These are phyloP conservation scores for Candida parachauliodes DNA, from an alignment of 805 yeast species.

Conservation along the genomic window DNA sequence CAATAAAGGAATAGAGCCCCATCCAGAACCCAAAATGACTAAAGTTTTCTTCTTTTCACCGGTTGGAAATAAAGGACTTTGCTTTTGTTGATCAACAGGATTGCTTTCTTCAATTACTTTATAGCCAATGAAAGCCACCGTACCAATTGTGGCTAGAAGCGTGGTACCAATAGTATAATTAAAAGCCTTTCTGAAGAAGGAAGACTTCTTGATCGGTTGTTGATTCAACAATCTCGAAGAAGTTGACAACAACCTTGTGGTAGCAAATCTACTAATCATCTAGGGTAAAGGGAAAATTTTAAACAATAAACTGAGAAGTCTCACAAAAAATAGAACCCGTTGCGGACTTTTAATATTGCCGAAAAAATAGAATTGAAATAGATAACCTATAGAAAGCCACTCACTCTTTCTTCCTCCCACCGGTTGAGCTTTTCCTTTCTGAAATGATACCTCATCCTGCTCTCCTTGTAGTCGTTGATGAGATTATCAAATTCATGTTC, in stretches of 20 bases:
- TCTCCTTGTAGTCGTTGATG: conserved; percentile 18
- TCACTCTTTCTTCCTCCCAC: conserved; percentile 43
- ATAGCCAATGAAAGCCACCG: conserved; percentile 48
- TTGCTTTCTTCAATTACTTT: conserved; percentile 58
- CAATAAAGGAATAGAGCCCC: conserved; percentile 89
- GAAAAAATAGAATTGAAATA: neutral
- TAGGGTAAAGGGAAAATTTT: no score
- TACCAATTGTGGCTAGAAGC: conserved; percentile 50
- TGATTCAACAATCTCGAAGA: conserved; percentile 9
- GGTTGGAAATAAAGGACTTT: conserved; percentile 49
- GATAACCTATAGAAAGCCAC: conserved; percentile 24
- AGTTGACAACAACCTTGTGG: conserved; percentile 12
- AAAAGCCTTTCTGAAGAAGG: conserved; percentile 41
- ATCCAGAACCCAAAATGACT: conserved; percentile 84
- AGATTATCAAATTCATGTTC: conserved; percentile 15
- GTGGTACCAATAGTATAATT: conserved; percentile 46
- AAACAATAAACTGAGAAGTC: no score
- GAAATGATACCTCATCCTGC: conserved; percentile 29
- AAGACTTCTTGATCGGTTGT: conserved; percentile 11
- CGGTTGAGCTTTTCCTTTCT: conserved; percentile 36
- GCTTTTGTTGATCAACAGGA: conserved; percentile 60
- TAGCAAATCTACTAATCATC: conserved; percentile 13
- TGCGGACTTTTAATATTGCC: conserved; percentile 4
- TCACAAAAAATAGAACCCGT: no score
- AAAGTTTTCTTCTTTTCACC: conserved; percentile 68